Evolutionary conservation across 2,329 filamentous ascomycete species (phyloP), one percentile per base, ranked within the genome.

Genomic region (Diaporthe capsici): DNA sequence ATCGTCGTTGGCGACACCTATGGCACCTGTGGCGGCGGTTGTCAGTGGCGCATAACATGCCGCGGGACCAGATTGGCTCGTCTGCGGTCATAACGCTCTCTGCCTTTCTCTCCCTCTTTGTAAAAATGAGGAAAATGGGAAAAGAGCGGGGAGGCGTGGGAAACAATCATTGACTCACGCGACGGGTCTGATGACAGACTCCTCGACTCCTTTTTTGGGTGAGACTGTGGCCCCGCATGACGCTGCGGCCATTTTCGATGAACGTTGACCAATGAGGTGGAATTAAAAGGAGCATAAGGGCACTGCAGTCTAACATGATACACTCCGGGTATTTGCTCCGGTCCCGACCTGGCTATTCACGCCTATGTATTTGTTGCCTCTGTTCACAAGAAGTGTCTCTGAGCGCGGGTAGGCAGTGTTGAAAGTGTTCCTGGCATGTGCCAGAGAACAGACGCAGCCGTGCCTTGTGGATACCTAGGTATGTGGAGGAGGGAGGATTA

Each of bases 1-100:
- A 83, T 6, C 82, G 80, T 15, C 84, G 79, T 34, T 81, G 80
- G 7, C 84, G 82, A 73, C 84, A 85, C 22, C 81, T 79, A 2
- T 83, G 77, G 72, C 84, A 85, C 4, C 84, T 85, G 42, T 25
- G 39, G 12, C 25, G 42, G 17, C 6, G 20, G 4, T 13, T 7
- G 47, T 75, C 4, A 76, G 60, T 28, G 9, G 1, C n/a, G 12
- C 4, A 17, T 0, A 2, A 67, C 10, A 25, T 37, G 2, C 2
- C 22, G 22, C 7, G 20, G 10, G 58, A 25, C 28, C 13, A 17
- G 15, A 20, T 5, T 34, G 31, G 28, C 7, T 22, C 31, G 4
- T 37, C 17, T 2, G 31, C 8, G 17, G 17, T 58, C 6, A 44
- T 44, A 3, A 20, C 17, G 7, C 15, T 44, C 42, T 39, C 7